Conservation (phyloP, 2,329 filamentous ascomycete genomes). For the Ascochyta rabiei region DNA sequence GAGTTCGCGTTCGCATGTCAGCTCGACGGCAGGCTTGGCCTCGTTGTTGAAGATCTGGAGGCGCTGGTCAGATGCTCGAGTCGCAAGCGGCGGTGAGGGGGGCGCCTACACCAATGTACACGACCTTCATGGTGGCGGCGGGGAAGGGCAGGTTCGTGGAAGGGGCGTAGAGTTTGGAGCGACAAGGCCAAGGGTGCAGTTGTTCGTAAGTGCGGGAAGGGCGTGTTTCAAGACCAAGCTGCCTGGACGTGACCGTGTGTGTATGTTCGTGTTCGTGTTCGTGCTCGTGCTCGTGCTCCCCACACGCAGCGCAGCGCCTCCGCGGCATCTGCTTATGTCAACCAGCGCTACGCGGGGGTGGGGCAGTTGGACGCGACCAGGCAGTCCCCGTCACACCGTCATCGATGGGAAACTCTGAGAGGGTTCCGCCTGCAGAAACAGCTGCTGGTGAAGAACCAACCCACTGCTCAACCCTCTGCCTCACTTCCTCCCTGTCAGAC, state of each 20-base stretch:
- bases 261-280: background rate
- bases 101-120: slow-evolving; percentile 79
- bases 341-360: slow-evolving; percentile 27
- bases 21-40: slow-evolving; percentile 73
- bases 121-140: slow-evolving; percentile 72
- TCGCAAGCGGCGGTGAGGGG: slow-evolving; percentile 27
- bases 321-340: slow-evolving; percentile 26
- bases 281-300: background rate
- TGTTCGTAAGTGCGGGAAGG: background rate
- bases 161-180: background rate
- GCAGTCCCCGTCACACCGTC: slow-evolving; percentile 26
- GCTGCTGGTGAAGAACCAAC: background rate
- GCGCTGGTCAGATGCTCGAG: slow-evolving; percentile 18
- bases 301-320: background rate
- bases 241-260: slow-evolving; percentile 8
- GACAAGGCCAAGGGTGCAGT: background rate
- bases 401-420: slow-evolving; percentile 21
- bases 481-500: no score
- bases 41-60: slow-evolving; percentile 81
- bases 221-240: background rate
- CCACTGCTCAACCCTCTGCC: no score
- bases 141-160: background rate
- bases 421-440: background rate
- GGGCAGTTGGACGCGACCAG: slow-evolving; percentile 28
- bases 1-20: slow-evolving; percentile 78